Evolutionary conservation across 176 grass and related monocot genomes (phyloP).

Genomic region (Saccharum spontaneum): DNA sequence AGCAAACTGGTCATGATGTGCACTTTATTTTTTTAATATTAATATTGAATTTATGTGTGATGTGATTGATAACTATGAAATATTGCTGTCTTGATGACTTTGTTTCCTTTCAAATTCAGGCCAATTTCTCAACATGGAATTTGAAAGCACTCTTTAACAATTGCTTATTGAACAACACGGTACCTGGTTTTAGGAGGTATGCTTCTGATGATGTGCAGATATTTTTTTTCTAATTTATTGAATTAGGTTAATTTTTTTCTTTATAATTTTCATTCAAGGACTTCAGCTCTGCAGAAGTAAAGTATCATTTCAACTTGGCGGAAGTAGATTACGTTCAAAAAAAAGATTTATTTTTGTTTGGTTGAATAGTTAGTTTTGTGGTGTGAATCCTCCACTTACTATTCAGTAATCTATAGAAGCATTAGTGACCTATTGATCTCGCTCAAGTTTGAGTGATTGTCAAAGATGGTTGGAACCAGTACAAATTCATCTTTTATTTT

Average conservation of each 20-base stretch:
- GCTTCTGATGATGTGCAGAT: not conserved
- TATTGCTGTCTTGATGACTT: slow-evolving; percentile 1
- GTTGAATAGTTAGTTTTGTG: slow-evolving; percentile 3
- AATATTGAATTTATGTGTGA: slow-evolving; percentile 8
- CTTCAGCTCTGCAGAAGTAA: not conserved
- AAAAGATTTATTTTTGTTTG: not conserved
- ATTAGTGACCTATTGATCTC: not conserved
- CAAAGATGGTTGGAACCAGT: not conserved
- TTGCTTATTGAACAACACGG: not conserved
- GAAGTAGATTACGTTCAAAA: not conserved
- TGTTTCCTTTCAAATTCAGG: slow-evolving; percentile 30
- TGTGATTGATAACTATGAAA: slow-evolving; percentile 11
- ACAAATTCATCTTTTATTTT: not conserved
- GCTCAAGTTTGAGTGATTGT: not conserved
- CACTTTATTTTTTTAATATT: not conserved
- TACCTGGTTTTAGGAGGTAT: slow-evolving; percentile 37
- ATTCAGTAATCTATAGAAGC: not conserved
- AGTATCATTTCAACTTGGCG: not conserved
- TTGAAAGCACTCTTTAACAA: not conserved
- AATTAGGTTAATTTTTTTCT: not conserved
- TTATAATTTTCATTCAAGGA: not conserved
- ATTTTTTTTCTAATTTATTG: not conserved
- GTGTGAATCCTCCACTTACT: not conserved
- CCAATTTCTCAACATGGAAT: slow-evolving; percentile 11
- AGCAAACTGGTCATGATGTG: slow-evolving; percentile 10